Evolutionary conservation across 139 green algal species (phyloP), one percentile per base, ranked within the genome.

Genomic region (Volvox reticuliferus): DNA sequence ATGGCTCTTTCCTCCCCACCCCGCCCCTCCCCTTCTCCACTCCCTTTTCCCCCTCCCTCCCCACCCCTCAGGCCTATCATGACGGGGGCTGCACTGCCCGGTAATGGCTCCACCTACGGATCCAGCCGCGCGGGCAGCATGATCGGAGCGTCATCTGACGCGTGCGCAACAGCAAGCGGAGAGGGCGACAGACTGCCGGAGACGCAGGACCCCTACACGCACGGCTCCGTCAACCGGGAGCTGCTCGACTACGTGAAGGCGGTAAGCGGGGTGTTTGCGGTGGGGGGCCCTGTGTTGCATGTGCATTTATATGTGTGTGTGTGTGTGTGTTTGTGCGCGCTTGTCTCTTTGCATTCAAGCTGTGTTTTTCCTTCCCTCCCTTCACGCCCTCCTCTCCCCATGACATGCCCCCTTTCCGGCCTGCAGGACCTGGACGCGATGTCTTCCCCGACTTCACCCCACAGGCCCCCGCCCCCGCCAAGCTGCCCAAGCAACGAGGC

Each of bases 171-270:
- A 1, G 82, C n/a, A 22, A 44, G 65, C 33, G 65, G 65, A 16
- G 65, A 37, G 9, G 33, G 65, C 33, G 82, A 37, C 62, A 9
- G 81, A 62, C 55, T 35, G 82, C 62, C 65, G 28, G 33, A 24
- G 63, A 24, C 6, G 1, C 19, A 44, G 22, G 44, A 62, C 84
- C 37, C n/a, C 18, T 71, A 33, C 85, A 3, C 37, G 1, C 69
- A 82, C 85, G 85, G 85, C 28, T 9, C 28, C 5, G 69, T 89
- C 28, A 89, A 89, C 69, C 26, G 69, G 17, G 85, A 89, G 30
- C 85, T 89, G 85, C 85, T 89, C 21, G 69, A 89, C 22, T 89
- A 89, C 69, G 63, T 88, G 67, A 26, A 80, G 26, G 35, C 35
- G 67, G 83, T 88, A 28, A 13, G 61, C 18, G 21, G 65, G 65